A percentile compares a stretch with the other conserved stretches of the same genome.
Conservation (phyloP, 2,329 filamentous ascomycete species). For the Mycosphaerella arachidis region DNA sequence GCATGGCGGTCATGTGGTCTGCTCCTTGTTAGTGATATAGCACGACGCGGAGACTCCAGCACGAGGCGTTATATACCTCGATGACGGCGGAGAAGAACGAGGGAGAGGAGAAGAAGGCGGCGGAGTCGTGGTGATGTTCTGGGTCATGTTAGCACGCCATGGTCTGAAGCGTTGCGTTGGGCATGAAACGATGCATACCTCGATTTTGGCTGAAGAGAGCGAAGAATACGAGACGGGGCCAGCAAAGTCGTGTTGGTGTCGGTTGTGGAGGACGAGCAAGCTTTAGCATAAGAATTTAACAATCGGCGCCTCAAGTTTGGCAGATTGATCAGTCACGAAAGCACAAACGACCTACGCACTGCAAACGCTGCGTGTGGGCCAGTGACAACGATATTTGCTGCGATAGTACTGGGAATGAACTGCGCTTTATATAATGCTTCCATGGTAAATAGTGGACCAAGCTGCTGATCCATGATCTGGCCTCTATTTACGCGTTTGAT, state of each 20-base stretch:
- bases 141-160: no score
- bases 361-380: background rate
- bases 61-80: no score
- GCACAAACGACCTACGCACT: background rate
- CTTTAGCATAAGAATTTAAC: background rate
- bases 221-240: background rate
- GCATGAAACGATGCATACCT: no score
- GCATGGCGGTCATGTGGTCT: no score
- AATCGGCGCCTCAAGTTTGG: background rate
- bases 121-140: no score
- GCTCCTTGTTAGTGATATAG: no score
- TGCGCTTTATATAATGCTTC: background rate
- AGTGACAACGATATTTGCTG: background rate
- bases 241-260: background rate
- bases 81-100: no score
- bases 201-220: no score
- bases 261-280: background rate
- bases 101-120: no score
- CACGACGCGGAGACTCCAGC: no score
- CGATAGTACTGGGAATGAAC: background rate
- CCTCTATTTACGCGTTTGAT: background rate
- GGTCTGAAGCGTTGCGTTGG: no score
- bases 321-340: background rate
- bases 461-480: background rate
- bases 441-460: background rate